Base-by-base conservation (phyloP, 140 eudicot species). In the Bidens hawaiensis region DNA sequence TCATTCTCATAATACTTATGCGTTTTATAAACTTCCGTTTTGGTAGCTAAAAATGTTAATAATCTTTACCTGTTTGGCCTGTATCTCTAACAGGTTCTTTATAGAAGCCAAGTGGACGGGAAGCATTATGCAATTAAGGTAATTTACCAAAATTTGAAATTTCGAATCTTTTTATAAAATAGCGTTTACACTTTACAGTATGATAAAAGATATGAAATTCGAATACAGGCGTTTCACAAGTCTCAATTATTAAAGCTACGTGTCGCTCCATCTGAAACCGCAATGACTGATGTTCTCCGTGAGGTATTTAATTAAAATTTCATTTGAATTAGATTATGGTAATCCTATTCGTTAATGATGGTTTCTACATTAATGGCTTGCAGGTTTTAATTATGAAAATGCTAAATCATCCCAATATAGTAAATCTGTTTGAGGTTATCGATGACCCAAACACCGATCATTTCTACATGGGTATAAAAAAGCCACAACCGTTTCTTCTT, bases 181-280 rank as follows among this genome's bases (percentile, higher is more conserved):
- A 11, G 14, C 5, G 31, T 5, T 69, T 30, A 0, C 34, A 30
- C 6, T 30, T 58, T 23, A 24, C 60, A 26, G 18, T 58, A 6
- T 11, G 33, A 24, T 14, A 5, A 36, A 9, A 42, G 1, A 46
- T 58, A 2, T 16, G n/a, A 53, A 71, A 42, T 67, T 15, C 74
- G 65, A 43, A 50, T 70, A 54, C 78, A 90, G 97, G 95, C 90
- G 50, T 90, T 90, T 83, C 97, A 90, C 84, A 90, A 91, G 81
- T 87, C 98, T 67, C 95, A 91, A 76, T 75, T 91, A 42, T 75
- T 82, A 64, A 91, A 83, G 79, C 82, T 73, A 71, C 83, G 98
- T 67, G 98, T 91, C 26, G 96, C 95, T 18, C 98, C 98, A 38
- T 90, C 96, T 6, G 98, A 90, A 70, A 87, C 98, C 58, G 98